Percentiles rank a stretch among this genome's conserved stretches.
These are phyloP conservation scores for Chalciporus pseudorubinellus DNA, from an alignment of 768 basidiomycete species.

Conservation along the genomic window DNA sequence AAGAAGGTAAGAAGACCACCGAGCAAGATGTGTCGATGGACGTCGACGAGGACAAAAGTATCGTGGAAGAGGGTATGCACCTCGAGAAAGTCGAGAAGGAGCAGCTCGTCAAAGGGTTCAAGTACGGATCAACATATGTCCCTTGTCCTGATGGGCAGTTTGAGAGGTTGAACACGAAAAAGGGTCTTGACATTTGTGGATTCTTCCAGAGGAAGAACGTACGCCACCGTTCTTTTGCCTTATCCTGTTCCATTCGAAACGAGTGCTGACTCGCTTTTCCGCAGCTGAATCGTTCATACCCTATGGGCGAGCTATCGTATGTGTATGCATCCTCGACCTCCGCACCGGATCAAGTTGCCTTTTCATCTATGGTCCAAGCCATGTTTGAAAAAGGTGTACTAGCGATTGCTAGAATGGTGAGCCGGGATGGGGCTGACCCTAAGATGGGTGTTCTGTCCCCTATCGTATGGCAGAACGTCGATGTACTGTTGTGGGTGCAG, in stretches of 20 bases:
- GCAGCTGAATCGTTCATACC: constrained; percentile 79
- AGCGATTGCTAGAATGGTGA: constrained; percentile 85
- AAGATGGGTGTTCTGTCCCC: constrained; percentile 83
- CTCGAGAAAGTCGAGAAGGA: constrained; percentile 70
- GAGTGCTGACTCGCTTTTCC: neutral
- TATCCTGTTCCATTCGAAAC: neutral
- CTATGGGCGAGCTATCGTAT: constrained; percentile 84
- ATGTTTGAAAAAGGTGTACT: constrained; percentile 63
- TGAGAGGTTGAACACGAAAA: constrained; percentile 64
- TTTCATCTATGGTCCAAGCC: constrained; percentile 85
- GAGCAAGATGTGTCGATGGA: constrained; percentile 17
- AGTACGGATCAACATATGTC: constrained; percentile 86
- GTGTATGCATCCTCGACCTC: constrained; percentile 73
- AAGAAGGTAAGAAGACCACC: constrained; percentile 23
- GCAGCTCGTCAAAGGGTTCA: constrained; percentile 77
- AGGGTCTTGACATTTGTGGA: constrained; percentile 85
- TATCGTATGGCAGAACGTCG: constrained; percentile 58
- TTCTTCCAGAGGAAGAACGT: constrained; percentile 77
- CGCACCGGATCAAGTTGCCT: constrained; percentile 72
- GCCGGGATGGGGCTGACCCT: constrained; percentile 68
- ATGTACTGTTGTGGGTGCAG: constrained; percentile 82
- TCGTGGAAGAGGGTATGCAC: constrained; percentile 35
- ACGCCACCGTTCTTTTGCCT: constrained; percentile 12
- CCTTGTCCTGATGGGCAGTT: constrained; percentile 88
- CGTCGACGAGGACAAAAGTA: constrained; percentile 33